A percentile compares a stretch with the other conserved stretches of the same genome.
Conservation (phyloP, 306 rosid genomes). For the Vigna unguiculata region DNA sequence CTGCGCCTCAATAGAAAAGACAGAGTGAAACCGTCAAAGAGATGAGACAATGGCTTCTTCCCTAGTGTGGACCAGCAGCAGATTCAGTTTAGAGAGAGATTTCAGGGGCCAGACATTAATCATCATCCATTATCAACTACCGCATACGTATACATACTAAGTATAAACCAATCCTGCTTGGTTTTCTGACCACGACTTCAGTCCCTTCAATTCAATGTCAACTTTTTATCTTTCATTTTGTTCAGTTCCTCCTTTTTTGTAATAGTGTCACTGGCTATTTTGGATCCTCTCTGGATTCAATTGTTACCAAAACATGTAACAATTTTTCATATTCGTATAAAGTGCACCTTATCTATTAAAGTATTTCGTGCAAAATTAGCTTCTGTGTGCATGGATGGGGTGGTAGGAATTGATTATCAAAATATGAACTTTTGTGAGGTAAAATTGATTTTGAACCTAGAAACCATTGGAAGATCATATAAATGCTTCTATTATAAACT, state of each 20-base stretch:
- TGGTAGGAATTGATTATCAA: not conserved
- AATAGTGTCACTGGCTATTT: not conserved
- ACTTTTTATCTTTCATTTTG: not conserved
- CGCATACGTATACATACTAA: not conserved
- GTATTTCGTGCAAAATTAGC: not conserved
- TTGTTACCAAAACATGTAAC: not conserved
- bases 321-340: not conserved
- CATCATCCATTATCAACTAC: not conserved
- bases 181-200: not conserved
- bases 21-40: not conserved
- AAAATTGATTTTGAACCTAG: no score
- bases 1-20: conserved; percentile 16
- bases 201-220: not conserved
- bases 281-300: not conserved
- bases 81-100: conserved; percentile 41
- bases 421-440: no score
- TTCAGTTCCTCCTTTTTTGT: not conserved
- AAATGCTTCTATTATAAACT: no score
- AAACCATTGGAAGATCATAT: no score
- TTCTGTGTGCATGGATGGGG: not conserved
- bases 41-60: not conserved
- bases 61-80: conserved; percentile 9
- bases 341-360: not conserved
- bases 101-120: conserved; percentile 30
- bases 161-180: not conserved